Base-by-base conservation (phyloP, 2,329 filamentous ascomycete species). In the Magnaporthales sp. region DNA sequence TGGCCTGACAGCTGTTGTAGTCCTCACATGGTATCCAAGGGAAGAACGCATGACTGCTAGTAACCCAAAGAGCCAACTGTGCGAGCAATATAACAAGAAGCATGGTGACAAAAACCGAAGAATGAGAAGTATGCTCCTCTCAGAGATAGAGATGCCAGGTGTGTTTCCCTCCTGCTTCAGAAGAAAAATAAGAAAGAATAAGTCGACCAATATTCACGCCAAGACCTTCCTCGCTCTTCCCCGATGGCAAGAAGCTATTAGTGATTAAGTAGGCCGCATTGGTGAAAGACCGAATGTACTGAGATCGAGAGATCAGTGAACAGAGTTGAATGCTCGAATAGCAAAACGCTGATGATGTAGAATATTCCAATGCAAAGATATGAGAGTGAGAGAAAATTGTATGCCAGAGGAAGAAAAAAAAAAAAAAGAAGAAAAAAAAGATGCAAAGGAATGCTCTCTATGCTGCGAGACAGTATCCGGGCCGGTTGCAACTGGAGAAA, bases 51-150 rank as follows among this genome's bases (percentile, higher is more conserved):
- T 79, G 74, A 66, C 77, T 77, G 64, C 77, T 74, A 54, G 79
- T 75, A 66, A 78, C 76, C 76, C 80, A 84, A 72, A 85, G 72
- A 70, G 81, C 78, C 72, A 86, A 73, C 72, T 80, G 80, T 68
- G 81, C 71, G 60, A 84, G 70, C 68, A 79, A 65, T 60, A 74
- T 68, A 66, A 72, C 70, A 64, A 77, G 77, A 64, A 77, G 77
- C 82, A 84, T 84, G 68, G 66, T 76, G 73, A 66, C n/a, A 62
- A 31, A 24, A 9, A 11, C 13, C n/a, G 26, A 46, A 13, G 15
- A n/a, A 46, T n/a, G 38, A 6, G 15, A 5, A 46, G n/a, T 46
- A n/a, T n/a, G 38, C 15, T 46, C n/a, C 38, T 46, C 38, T 46
- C 38, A 46, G 38, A 13, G n/a, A 19, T 46, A 46, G 38, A n/a